Conservation (phyloP, 2,329 filamentous ascomycete genomes). For the Fusarium sp. region DNA sequence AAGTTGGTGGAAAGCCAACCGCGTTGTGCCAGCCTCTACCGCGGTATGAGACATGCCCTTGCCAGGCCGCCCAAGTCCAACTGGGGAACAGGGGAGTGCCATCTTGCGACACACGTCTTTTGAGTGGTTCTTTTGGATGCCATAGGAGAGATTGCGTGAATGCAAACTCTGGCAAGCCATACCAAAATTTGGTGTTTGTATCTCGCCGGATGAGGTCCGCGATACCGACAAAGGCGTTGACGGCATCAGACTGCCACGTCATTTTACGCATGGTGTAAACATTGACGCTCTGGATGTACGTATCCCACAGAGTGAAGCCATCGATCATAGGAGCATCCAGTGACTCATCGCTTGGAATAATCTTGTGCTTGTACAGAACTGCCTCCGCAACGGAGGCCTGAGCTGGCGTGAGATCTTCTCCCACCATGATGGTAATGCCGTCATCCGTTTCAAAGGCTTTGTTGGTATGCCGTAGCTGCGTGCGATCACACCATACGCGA, state of each 20-base stretch:
- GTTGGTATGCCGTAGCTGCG: conserved; percentile 4
- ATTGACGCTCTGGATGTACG: conserved; percentile 15
- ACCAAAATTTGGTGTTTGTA: conserved; percentile 28
- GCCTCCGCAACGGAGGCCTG: background rate
- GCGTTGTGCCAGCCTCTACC: conserved; percentile 21
- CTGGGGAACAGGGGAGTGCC: conserved; percentile 10
- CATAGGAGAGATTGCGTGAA: conserved; percentile 11
- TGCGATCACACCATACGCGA: conserved; percentile 19
- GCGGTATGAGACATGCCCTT: conserved; percentile 19
- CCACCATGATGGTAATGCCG: conserved; percentile 6
- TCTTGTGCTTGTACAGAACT: conserved; percentile 10
- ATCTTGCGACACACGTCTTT: conserved; percentile 5
- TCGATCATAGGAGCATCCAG: conserved; percentile 11
- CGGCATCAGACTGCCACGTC: conserved; percentile 25
- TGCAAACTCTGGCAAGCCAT: conserved; percentile 21
- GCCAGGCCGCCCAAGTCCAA: conserved; percentile 30
- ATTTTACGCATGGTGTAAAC: conserved; percentile 23
- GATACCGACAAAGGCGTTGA: conserved; percentile 29
- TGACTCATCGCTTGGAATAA: conserved; percentile 5
- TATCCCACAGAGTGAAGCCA: conserved; percentile 13
- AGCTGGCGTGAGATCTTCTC: conserved; percentile 11
- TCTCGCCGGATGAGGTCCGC: conserved; percentile 17
- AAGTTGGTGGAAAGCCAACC: background rate
- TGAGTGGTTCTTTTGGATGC: conserved; percentile 10
- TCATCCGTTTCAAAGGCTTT: conserved; percentile 19